Evolutionary conservation across 345 rosid species (phyloP), one percentile per base, ranked within the genome.

Genomic region (Eucalyptus decipiens): DNA sequence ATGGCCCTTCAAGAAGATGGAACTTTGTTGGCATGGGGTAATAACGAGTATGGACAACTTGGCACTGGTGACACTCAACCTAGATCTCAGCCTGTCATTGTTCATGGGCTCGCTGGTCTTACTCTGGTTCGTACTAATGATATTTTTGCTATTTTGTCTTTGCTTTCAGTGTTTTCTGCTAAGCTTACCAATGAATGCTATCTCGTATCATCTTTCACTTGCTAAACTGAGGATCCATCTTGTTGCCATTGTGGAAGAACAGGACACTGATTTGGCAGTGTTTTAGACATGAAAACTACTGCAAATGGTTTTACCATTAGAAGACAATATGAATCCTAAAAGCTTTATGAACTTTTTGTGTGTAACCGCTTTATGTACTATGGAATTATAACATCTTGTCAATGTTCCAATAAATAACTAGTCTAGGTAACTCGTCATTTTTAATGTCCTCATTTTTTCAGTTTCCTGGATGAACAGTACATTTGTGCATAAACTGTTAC

Each of bases 31-130:
- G 99, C 99, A 50, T 98, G 99, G 99, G 99, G 99, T 72, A 98
- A 95, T 91, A 98, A 98, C 88, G 99, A 98, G 91, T 98, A 98
- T 83, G 99, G 99, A 90, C 99, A 98, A 90, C 99, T 98, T 92
- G 99, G 99, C 87, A 98, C 99, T 11, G 99, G 99, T 19, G 99
- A 98, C 92, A 98, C 99, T 89, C 99, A 98, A 89, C 99, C 99
- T 32, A 95, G 99, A 94, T 98, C 99, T 14, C 96, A 96, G 83
- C 99, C 99, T 90, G 95, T 97, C 91, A 95, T 92, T 86, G 99
- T 97, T 92, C 96, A 96, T 90, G 99, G 99, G 92, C 95, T 98
- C 8, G 91, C 96, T 90, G 97, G 92, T 94, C 96, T 95, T 90
- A 95, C 90, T 90, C 91, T 98, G 98, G 99, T 98, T 87, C 89